These are phyloP conservation scores for Mesembryanthemum crystallinum DNA, from an alignment of 148 eudicot genomes.

Conservation along the genomic window DNA sequence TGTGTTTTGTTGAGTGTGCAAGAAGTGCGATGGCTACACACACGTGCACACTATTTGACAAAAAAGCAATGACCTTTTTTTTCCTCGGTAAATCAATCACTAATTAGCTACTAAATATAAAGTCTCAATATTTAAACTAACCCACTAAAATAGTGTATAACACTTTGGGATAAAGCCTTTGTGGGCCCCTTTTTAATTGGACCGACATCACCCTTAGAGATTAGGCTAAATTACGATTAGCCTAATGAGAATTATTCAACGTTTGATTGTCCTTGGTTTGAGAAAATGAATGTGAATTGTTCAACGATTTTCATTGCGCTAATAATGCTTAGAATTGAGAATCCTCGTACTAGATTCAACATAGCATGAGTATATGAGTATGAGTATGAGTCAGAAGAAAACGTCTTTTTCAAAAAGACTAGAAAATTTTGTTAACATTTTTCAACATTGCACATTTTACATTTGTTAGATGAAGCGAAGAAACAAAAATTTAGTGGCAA, in stretches of 20 bases:
- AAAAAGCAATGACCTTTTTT: conserved; percentile 1
- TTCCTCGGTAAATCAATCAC: conserved; percentile 27
- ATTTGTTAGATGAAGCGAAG: too few species aligned
- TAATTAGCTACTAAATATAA: conserved; percentile 28
- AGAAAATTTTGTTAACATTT: too few species aligned
- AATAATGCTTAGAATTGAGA: background rate
- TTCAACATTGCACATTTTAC: too few species aligned
- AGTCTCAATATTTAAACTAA: background rate
- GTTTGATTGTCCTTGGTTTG: background rate
- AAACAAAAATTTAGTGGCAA: too few species aligned
- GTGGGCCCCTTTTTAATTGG: background rate
- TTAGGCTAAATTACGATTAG: conserved; percentile 7
- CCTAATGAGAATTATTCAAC: background rate
- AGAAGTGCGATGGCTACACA: conserved; percentile 24
- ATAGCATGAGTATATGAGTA: background rate
- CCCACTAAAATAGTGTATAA: too few species aligned
- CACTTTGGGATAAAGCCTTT: background rate
- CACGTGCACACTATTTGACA: conserved; percentile 29
- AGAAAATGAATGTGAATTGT: too few species aligned
- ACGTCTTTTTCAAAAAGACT: too few species aligned
- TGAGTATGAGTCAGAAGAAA: too few species aligned
- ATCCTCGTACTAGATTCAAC: background rate
- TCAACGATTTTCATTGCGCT: too few species aligned
- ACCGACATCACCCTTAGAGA: conserved; percentile 9
- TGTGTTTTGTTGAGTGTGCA: background rate